These are phyloP conservation scores for Rosa chinensis DNA, from an alignment of 306 rosid genomes.

Conservation along the genomic window DNA sequence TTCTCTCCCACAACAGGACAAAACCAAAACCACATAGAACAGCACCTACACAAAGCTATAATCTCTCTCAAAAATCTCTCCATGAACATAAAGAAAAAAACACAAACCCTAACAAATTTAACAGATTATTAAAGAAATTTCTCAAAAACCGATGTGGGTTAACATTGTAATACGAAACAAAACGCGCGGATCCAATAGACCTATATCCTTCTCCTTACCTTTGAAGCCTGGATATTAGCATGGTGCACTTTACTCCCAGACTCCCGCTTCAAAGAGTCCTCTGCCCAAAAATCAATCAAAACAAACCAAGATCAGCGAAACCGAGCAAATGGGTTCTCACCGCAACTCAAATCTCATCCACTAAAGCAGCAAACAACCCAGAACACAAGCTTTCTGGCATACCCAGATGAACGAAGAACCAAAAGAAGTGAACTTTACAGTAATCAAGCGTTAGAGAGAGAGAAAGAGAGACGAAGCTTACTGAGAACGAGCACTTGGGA, in stretches of 20 bases:
- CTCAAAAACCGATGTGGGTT: not conserved
- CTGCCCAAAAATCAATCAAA: conserved; percentile 40
- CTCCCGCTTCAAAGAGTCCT: conserved; percentile 90
- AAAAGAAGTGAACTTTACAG: not conserved
- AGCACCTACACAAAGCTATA: not conserved
- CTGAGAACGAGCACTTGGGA: conserved; percentile 64
- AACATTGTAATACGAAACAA: not conserved
- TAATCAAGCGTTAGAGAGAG: not conserved
- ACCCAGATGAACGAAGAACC: not conserved
- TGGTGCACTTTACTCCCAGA: conserved; percentile 88
- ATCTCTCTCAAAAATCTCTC: not conserved
- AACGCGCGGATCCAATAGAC: not conserved
- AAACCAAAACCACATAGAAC: not conserved
- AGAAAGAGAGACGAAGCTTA: conserved; percentile 14
- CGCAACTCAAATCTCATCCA: not conserved
- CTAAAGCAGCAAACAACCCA: not conserved
- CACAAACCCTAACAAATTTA: not conserved
- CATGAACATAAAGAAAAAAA: not conserved
- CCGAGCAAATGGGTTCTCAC: not conserved
- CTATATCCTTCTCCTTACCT: conserved; percentile 37
- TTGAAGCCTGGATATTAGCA: conserved; percentile 91
- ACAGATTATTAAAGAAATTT: not conserved
- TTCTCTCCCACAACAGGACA: not conserved
- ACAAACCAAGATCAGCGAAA: conserved; percentile 10
- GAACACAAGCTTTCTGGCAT: not conserved